These are phyloP conservation scores for Citrus reticulata DNA, from an alignment of 345 rosid genomes.

Conservation along the genomic window DNA sequence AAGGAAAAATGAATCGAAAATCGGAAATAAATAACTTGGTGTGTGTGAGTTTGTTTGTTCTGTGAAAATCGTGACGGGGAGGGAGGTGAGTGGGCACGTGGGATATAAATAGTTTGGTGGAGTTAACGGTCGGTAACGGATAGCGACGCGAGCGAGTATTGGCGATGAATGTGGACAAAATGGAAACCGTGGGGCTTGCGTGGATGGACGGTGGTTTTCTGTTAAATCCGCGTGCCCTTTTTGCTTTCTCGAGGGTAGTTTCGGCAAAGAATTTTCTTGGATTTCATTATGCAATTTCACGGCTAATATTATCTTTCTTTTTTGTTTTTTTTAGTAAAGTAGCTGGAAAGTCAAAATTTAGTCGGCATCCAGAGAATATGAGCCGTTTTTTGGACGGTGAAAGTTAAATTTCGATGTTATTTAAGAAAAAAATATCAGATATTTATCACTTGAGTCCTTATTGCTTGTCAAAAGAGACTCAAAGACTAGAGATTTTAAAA, in stretches of 20 bases:
- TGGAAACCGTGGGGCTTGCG: slow-evolving; percentile 32
- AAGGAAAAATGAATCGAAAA: not conserved
- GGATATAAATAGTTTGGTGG: not conserved
- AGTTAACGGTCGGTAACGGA: slow-evolving; percentile 1
- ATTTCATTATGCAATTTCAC: not conserved
- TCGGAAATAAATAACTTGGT: not conserved
- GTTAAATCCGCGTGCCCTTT: slow-evolving; percentile 4
- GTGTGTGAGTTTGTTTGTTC: not conserved
- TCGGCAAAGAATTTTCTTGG: not conserved
- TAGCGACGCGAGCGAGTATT: not conserved
- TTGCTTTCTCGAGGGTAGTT: not conserved
- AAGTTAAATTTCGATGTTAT: too few relatives aligned
- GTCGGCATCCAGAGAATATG: too few relatives aligned
- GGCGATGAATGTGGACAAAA: not conserved
- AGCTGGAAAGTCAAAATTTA: too few relatives aligned
- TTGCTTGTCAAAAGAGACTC: too few relatives aligned
- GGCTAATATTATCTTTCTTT: not conserved
- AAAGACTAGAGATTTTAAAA: too few relatives aligned
- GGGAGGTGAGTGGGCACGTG: not conserved
- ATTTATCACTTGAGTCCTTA: too few relatives aligned
- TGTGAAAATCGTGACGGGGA: not conserved
- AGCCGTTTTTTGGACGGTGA: too few relatives aligned
- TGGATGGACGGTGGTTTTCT: slow-evolving; percentile 15
- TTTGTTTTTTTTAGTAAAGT: too few relatives aligned
- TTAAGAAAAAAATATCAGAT: too few relatives aligned